These are phyloP conservation scores for Gossypium ekmanianum DNA, from an alignment of 345 rosid genomes.

Conservation along the genomic window DNA sequence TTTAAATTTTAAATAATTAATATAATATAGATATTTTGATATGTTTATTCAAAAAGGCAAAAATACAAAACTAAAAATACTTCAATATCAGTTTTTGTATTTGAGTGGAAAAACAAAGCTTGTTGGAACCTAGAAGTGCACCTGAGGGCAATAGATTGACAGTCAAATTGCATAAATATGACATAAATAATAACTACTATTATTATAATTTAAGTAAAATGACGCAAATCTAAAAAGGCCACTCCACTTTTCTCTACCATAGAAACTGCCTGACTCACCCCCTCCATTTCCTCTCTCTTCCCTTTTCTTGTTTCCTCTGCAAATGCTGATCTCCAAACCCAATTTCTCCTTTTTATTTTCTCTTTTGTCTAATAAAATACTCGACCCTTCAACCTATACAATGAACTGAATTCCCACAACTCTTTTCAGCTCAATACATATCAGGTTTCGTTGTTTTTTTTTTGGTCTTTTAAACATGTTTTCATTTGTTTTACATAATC, in stretches of 20 bases:
- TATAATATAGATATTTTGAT: too few relatives aligned
- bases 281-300: too few relatives aligned
- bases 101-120: too few relatives aligned
- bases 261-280: neutral
- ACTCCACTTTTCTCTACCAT: neutral
- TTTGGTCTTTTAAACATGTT: neutral
- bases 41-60: too few relatives aligned
- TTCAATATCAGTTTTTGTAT: too few relatives aligned
- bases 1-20: too few relatives aligned
- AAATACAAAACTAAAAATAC: too few relatives aligned
- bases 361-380: neutral
- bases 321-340: neutral
- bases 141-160: neutral
- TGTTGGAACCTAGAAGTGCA: too few relatives aligned
- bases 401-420: constrained; percentile 5
- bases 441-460: neutral
- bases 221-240: neutral
- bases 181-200: neutral
- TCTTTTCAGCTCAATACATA: neutral
- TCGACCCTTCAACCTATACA: neutral
- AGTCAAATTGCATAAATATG: neutral
- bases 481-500: neutral
- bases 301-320: neutral
- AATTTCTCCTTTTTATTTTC: neutral
- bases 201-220: neutral